phyloP scores from a whole-genome alignment of 306 rosid species.

The Cyamopsis tetragonoloba region DNA sequence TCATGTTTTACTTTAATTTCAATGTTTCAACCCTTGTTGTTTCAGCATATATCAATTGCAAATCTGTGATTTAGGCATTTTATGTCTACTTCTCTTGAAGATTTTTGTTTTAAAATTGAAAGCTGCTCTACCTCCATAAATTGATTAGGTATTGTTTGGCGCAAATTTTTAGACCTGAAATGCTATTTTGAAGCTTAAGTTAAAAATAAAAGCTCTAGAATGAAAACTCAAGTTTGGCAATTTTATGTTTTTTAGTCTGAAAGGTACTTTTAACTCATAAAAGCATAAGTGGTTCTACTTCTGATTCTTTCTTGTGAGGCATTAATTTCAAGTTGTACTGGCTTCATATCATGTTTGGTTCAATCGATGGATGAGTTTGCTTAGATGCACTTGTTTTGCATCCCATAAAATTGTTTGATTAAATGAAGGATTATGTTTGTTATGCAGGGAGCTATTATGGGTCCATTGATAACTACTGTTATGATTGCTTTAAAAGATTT shows the following conservation, averaged over 20 bases:
- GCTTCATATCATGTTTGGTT: neutral
- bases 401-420: neutral
- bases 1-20: neutral
- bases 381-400: neutral
- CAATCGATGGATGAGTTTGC: neutral
- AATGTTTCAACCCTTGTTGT: neutral
- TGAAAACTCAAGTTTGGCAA: too few species aligned
- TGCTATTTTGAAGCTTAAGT: neutral
- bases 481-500: slow-evolving; percentile 88
- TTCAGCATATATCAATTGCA: neutral
- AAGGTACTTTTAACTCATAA: too few species aligned
- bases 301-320: neutral
- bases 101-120: slow-evolving; percentile 4
- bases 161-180: too few species aligned
- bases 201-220: too few species aligned
- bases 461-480: slow-evolving; percentile 93
- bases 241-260: too few species aligned
- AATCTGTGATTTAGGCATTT: slow-evolving; percentile 4
- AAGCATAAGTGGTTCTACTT: neutral
- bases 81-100: slow-evolving; percentile 7
- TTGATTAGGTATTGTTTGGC: too few species aligned
- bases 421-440: slow-evolving; percentile 2
- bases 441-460: slow-evolving; percentile 94
- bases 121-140: slow-evolving; percentile 9
- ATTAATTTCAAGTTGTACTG: neutral